Evolutionary conservation across 352 stramenopile genomes (phyloP), one percentile per base, ranked within the genome.

Genomic region (Globisporangium camurandrum): DNA sequence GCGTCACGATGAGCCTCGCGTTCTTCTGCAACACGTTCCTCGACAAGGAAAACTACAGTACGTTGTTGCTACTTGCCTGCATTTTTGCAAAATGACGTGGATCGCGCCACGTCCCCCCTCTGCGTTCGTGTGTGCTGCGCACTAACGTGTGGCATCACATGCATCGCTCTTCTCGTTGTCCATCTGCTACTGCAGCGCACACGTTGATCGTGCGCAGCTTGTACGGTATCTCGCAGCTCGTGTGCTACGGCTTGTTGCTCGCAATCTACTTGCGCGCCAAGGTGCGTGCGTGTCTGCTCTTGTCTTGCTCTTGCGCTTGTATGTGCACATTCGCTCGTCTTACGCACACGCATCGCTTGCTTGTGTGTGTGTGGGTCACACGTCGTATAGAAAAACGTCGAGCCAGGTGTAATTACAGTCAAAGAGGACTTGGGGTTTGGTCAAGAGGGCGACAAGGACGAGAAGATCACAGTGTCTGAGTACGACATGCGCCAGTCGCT

Each of bases 391-490:
- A 86, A 81, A 58, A 92, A 87, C 66, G 87, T 76, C 36, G 81
- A 92, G 47, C 55, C 75, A 4, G 81, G 75, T 11, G 68, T 85
- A 0, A 40, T 92, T 12, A 77, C 61, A 2, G 76, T 92, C 17
- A 88, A 89, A 59, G 79, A 92, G 52, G 81, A 90, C 45, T 12
- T 85, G 27, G 75, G 77, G 53, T 89, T 93, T 53, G 81, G 78
- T 26, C 75, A 88, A 58, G 76, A 72, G 17, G 70, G 75, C 37
- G 78, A 88, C 2, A 68, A 67, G 30, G 77, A 86, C 28, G 78
- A 90, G 62, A 88, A 89, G 64, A 75, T 93, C 49, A 88, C 78
- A 10, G 63, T 93, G 56, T 64, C 78, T n/a, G 77, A 89, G 56
- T 77, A 92, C 56, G 78, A 90, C 63, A 74, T 84, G 61, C 77